phyloP scores from a whole-genome alignment of 1,284 basidiomycete genomes.

The Marasmius oreades region DNA sequence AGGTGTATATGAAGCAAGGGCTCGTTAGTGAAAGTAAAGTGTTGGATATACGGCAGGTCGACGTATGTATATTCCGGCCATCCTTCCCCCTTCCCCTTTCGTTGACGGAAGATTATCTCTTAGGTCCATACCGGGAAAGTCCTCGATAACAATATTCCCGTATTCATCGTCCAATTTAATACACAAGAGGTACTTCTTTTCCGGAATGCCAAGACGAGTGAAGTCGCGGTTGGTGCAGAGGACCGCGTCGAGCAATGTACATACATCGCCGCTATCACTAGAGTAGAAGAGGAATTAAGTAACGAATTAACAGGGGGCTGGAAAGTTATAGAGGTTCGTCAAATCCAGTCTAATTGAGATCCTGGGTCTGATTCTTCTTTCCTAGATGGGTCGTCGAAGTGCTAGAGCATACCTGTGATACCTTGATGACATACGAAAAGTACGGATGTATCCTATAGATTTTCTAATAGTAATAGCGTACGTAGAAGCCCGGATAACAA shows the following conservation, averaged over 20 bases:
- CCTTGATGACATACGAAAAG: not conserved
- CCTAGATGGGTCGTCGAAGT: constrained; percentile 47
- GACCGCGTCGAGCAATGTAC: constrained; percentile 89
- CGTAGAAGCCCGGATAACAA: not conserved
- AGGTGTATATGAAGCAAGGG: constrained; percentile 89
- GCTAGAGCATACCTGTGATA: constrained; percentile 46
- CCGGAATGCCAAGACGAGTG: constrained; percentile 83
- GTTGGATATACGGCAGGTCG: constrained; percentile 92
- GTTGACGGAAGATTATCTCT: not conserved
- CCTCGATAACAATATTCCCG: constrained; percentile 83
- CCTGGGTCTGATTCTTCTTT: not conserved
- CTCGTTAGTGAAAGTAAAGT: constrained; percentile 89
- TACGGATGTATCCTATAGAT: constrained; percentile 1
- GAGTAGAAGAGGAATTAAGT: constrained; percentile 80
- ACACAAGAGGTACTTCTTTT: constrained; percentile 95
- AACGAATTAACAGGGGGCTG: constrained; percentile 96
- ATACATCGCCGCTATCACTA: constrained; percentile 91
- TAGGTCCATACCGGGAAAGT: constrained; percentile 81
- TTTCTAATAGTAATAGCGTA: constrained; percentile 1
- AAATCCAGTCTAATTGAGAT: not conserved
- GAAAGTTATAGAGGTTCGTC: constrained; percentile 92
- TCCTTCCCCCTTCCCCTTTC: not conserved
- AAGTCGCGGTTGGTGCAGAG: constrained; percentile 85
- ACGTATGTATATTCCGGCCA: constrained; percentile 51
- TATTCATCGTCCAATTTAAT: constrained; percentile 87